phyloP scores from a whole-genome alignment of 257 asterid species.

The Solanum gandarillasii region DNA sequence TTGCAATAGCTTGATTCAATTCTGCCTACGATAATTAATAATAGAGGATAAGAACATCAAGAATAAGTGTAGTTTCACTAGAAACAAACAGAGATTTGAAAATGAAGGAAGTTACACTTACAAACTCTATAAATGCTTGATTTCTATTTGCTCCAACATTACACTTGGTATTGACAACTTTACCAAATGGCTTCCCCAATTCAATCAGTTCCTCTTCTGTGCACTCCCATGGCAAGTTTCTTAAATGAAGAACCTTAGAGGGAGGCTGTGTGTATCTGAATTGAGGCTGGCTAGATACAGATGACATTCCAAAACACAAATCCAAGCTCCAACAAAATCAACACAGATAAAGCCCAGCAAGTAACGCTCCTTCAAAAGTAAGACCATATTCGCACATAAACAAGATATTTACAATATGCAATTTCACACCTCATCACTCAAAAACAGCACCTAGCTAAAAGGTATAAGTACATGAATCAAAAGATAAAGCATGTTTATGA shows the following conservation, averaged over 20 bases:
- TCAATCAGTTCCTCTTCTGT: slow-evolving; percentile 88
- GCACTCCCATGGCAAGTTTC: slow-evolving; percentile 99
- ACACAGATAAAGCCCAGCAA: neutral
- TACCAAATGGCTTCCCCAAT: slow-evolving; percentile 93
- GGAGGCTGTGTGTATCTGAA: slow-evolving; percentile 96
- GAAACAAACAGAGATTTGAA: neutral
- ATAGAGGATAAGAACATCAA: neutral
- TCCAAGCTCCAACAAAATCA: slow-evolving; percentile 15
- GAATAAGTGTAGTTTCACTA: neutral
- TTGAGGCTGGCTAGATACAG: slow-evolving; percentile 93
- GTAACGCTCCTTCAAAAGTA: neutral
- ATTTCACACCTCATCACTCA: neutral
- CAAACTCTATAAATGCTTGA: slow-evolving; percentile 97
- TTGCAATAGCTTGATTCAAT: slow-evolving; percentile 91
- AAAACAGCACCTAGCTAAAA: neutral
- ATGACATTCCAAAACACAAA: slow-evolving; percentile 52
- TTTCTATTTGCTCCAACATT: slow-evolving; percentile 96
- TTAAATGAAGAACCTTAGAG: slow-evolving; percentile 91
- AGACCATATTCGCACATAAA: neutral
- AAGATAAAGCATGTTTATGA: neutral
- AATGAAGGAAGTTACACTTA: slow-evolving; percentile 23
- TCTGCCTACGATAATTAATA: slow-evolving; percentile 48
- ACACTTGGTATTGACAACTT: slow-evolving; percentile 92
- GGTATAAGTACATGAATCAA: neutral
- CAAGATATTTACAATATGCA: neutral